Evolutionary conservation across 2,329 filamentous ascomycete genomes (phyloP), one percentile per base, ranked within the genome.

Genomic region (Zopfia rhizophila): DNA sequence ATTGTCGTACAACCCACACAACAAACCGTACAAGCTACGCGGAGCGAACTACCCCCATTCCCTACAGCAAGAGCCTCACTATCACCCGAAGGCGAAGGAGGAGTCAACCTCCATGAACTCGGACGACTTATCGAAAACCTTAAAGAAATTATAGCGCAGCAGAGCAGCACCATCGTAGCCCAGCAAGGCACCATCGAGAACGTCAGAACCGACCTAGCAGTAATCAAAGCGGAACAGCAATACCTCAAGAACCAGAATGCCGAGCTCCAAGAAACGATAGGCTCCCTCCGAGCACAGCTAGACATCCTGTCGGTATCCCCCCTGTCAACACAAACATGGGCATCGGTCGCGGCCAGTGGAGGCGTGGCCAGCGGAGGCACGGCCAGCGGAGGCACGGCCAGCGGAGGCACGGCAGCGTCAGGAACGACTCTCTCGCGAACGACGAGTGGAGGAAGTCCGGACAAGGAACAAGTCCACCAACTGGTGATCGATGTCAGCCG

Each of bases 401-500:
- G n/a, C n/a, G n/a, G n/a, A n/a, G n/a, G n/a, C n/a, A n/a, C n/a
- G n/a, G n/a, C 25, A 18, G 35, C 43, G 24, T 31, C 40, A 21
- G 22, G 39, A 3, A 52, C 31, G 25, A 29, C 24, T 10, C 17
- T 23, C 5, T 17, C 40, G 24, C 27, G 48, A 28, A 13, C 21
- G 23, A 45, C 36, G 25, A 52, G 22, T 30, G 16, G n/a, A 27
- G 30, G 40, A 21, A 39, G 5, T 17, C 17, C 36, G 30, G 19
- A 45, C 27, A 51, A 17, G 14, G 39, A 48, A 7, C 12, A 48
- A 17, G 19, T 11, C 12, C n/a, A 25, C 30, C 44, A 51, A 33
- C 13, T 51, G 12, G 48, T 51, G 30, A 51, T 51, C 31, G 39
- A 48, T 32, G 33, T 48, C 13, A 51, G 43, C 22, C n/a, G 24